Percentiles rank a stretch among this genome's conserved stretches.
These are phyloP conservation scores for Stygiomarasmius scandens DNA, from an alignment of 1,284 basidiomycete genomes.

Conservation along the genomic window DNA sequence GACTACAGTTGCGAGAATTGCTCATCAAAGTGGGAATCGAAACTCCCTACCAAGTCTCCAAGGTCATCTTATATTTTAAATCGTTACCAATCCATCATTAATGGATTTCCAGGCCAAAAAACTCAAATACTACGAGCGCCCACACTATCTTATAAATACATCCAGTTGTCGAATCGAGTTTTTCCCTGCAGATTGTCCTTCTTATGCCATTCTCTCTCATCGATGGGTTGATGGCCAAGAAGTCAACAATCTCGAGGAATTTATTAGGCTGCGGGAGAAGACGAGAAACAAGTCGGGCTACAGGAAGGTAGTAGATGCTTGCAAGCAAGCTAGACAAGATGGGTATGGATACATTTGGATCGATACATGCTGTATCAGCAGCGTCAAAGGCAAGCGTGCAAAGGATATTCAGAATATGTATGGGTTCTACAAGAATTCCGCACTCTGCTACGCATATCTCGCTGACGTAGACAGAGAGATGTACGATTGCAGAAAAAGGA, in stretches of 20 bases:
- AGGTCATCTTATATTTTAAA: no score
- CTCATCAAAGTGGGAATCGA: no score
- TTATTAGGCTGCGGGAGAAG: background rate
- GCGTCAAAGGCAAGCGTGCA: background rate
- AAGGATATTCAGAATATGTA: background rate
- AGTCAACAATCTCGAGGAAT: background rate
- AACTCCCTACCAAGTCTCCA: no score
- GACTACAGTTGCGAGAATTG: no score
- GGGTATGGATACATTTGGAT: background rate
- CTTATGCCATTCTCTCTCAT: constrained; percentile 1
- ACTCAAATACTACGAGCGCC: no score
- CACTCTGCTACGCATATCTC: background rate
- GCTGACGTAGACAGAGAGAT: background rate
- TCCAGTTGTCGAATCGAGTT: no score
- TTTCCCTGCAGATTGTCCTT: no score
- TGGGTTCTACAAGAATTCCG: background rate
- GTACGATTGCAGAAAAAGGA: background rate
- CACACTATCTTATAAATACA: no score
- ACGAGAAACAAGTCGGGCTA: background rate
- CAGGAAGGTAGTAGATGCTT: background rate
- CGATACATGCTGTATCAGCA: background rate
- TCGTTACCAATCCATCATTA: no score
- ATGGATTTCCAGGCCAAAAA: no score
- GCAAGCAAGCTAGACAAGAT: background rate
- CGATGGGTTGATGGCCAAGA: background rate